phyloP scores from a whole-genome alignment of 139 green algal genomes.

The Gonium pectorale region DNA sequence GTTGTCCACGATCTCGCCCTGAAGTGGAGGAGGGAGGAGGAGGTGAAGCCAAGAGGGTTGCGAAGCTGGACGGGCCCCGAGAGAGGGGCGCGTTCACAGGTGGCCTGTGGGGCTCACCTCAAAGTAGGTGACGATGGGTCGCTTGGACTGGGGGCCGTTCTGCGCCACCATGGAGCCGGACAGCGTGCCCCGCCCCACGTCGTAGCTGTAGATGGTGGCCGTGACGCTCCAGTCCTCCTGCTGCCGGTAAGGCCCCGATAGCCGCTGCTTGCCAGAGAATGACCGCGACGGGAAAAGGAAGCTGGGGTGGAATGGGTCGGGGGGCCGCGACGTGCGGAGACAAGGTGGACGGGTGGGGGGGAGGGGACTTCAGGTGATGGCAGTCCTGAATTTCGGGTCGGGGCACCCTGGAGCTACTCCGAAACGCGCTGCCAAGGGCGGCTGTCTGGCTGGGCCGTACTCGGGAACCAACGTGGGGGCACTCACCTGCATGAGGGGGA shows the following conservation, averaged over 20 bases:
- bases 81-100: too few species aligned
- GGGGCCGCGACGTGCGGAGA: too few species aligned
- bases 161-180: slow-evolving; percentile 34
- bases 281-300: not conserved
- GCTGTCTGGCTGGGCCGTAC: too few species aligned
- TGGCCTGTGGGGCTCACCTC: not conserved
- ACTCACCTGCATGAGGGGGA: too few species aligned
- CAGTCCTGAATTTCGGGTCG: too few species aligned
- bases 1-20: slow-evolving; percentile 44
- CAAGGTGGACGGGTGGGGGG: not conserved
- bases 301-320: too few species aligned
- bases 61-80: fast-evolving
- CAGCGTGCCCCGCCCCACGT: not conserved
- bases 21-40: not conserved
- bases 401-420: too few species aligned
- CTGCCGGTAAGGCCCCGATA: not conserved
- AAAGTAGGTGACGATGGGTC: slow-evolving; percentile 26
- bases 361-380: not conserved
- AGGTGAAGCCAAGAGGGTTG: too few species aligned
- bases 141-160: slow-evolving; percentile 11
- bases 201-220: slow-evolving; percentile 21
- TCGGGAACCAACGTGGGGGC: too few species aligned
- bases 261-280: not conserved
- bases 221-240: slow-evolving; percentile 34
- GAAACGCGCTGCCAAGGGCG: too few species aligned